These are phyloP conservation scores for Kandelia obovata DNA, from an alignment of 345 rosid species.

Conservation along the genomic window DNA sequence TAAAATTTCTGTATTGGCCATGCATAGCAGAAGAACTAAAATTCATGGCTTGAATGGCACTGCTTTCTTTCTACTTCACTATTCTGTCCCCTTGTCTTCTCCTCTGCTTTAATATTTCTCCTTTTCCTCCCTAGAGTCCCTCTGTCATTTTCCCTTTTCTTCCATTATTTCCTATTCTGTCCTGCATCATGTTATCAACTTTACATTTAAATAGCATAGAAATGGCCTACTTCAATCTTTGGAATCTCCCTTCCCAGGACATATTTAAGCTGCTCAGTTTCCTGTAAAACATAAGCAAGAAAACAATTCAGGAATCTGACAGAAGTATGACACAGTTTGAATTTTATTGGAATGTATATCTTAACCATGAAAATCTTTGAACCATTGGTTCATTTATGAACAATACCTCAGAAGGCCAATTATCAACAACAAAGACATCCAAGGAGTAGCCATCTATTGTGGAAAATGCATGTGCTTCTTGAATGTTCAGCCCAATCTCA, in stretches of 20 bases:
- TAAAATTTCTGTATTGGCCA: no score
- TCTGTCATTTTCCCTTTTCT: not conserved
- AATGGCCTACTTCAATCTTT: slow-evolving; percentile 43
- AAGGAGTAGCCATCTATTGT: slow-evolving; percentile 63
- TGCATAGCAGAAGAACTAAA: no score
- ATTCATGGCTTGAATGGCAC: no score
- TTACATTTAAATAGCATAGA: not conserved
- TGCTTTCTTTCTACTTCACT: no score
- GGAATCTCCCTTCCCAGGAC: slow-evolving; percentile 44
- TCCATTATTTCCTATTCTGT: not conserved
- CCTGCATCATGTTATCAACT: not conserved
- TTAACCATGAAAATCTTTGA: not conserved
- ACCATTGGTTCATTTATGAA: not conserved
- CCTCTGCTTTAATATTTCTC: no score
- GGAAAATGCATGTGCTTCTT: slow-evolving; percentile 76
- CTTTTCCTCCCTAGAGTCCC: no score
- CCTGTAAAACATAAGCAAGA: slow-evolving; percentile 39
- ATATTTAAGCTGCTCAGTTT: slow-evolving; percentile 46
- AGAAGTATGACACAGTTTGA: no score
- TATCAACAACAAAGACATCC: slow-evolving; percentile 72
- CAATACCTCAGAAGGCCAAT: slow-evolving; percentile 53
- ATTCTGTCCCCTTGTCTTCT: no score
- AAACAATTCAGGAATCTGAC: slow-evolving; percentile 10
- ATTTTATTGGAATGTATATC: no score
- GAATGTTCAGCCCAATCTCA: slow-evolving; percentile 63